Evolutionary conservation across 2,329 filamentous ascomycete species (phyloP).

Genomic region (Simplicillium sp.): DNA sequence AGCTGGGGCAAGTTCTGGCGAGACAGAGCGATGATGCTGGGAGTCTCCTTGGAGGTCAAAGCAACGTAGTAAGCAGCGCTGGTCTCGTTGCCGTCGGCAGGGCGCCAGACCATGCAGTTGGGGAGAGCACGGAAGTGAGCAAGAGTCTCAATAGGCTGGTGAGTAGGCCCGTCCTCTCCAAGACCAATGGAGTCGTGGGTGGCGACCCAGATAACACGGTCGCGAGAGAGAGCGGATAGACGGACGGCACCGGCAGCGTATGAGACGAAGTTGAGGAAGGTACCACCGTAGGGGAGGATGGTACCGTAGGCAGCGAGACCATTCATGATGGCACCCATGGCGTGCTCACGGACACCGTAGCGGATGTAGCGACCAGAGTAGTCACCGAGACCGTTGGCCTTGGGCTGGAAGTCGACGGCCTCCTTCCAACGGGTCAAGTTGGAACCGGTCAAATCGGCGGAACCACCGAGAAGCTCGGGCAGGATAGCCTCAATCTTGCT

Average conservation of each 20-base stretch:
- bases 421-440: slow-evolving; percentile 99
- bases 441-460: slow-evolving; percentile 94
- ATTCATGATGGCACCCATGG: slow-evolving; percentile 89
- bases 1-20: slow-evolving; percentile 98
- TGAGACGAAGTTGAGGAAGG: slow-evolving; percentile 99
- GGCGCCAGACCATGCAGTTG: slow-evolving; percentile 99
- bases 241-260: slow-evolving; percentile 94
- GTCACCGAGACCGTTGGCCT: slow-evolving; percentile 74
- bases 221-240: slow-evolving; percentile 82
- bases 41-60: slow-evolving; percentile 80
- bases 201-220: slow-evolving; percentile 89
- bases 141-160: slow-evolving; percentile 98
- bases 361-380: slow-evolving; percentile 87
- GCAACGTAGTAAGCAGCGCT: slow-evolving; percentile 96
- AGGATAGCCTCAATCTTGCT: slow-evolving; percentile 74
- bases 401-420: slow-evolving; percentile 94
- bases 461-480: slow-evolving; percentile 90
- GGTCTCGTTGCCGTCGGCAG: slow-evolving; percentile 96
- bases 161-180: slow-evolving; percentile 95
- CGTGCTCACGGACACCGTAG: slow-evolving; percentile 88
- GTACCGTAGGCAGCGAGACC: slow-evolving; percentile 93
- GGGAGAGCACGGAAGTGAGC: slow-evolving; percentile 97
- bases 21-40: slow-evolving; percentile 87
- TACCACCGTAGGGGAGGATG: slow-evolving; percentile 86
- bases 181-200: slow-evolving; percentile 99